These are phyloP conservation scores for Pezicula radicicola DNA, from an alignment of 2,329 filamentous ascomycete species.

Conservation along the genomic window DNA sequence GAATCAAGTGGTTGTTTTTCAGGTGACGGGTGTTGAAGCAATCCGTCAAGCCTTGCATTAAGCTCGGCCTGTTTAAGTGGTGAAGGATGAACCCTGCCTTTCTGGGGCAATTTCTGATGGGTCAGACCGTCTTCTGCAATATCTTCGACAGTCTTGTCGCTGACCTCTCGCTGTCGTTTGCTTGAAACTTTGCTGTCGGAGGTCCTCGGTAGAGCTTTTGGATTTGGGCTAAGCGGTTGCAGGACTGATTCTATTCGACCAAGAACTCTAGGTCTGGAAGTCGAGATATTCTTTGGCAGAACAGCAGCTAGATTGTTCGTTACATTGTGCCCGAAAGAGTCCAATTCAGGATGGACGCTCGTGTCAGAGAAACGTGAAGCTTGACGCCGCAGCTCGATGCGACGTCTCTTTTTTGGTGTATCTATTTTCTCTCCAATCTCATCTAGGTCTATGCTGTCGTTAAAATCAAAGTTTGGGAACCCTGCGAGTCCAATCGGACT, in stretches of 20 bases:
- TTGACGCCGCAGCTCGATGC: slow-evolving; percentile 5
- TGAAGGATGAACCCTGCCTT: background rate
- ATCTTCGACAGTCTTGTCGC: slow-evolving; percentile 10
- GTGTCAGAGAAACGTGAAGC: slow-evolving; percentile 5
- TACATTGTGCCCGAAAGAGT: background rate
- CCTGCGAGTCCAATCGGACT: slow-evolving; percentile 23
- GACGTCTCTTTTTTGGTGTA: slow-evolving; percentile 29
- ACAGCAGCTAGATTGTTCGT: too few species aligned
- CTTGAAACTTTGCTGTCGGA: slow-evolving; percentile 10
- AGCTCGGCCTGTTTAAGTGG: background rate
- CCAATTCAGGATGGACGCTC: background rate
- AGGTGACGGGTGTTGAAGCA: slow-evolving; percentile 22
- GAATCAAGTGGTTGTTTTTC: slow-evolving; percentile 11
- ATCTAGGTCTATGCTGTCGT: slow-evolving; percentile 32
- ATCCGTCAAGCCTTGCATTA: slow-evolving; percentile 7
- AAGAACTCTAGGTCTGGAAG: background rate
- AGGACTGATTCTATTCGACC: slow-evolving; percentile 12
- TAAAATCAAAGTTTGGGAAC: slow-evolving; percentile 10
- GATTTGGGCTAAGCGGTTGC: slow-evolving; percentile 23
- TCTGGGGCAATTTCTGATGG: background rate
- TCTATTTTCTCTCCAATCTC: slow-evolving; percentile 30
- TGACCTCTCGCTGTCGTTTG: slow-evolving; percentile 12
- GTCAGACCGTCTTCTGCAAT: slow-evolving; percentile 24
- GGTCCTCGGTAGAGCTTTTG: slow-evolving; percentile 19
- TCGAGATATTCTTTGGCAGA: slow-evolving; percentile 5